Conservation (phyloP, 192 early-diverging fungal species). For the Gonapodya sp. region DNA sequence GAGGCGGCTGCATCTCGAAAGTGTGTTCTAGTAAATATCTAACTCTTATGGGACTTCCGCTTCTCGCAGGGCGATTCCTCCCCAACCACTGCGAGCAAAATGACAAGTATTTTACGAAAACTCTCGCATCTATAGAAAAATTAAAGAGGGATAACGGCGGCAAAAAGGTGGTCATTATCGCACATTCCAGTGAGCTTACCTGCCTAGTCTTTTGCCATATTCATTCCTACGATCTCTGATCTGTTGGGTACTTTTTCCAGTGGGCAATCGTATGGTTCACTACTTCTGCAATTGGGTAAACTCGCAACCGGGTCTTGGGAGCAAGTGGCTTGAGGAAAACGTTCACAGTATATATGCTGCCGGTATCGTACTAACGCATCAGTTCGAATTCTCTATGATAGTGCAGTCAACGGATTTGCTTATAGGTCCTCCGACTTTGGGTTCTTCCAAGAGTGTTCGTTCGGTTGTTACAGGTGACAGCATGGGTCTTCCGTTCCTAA, state of each 20-base stretch:
- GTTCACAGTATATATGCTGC: background rate
- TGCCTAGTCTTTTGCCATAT: too few species aligned
- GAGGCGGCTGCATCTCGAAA: too few species aligned
- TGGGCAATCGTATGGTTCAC: background rate
- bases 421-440: background rate
- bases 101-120: background rate
- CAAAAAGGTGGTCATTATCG: background rate
- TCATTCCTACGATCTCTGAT: background rate
- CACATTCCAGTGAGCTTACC: background rate
- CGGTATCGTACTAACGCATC: background rate
- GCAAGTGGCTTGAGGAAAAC: background rate
- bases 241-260: background rate
- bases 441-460: background rate
- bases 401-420: background rate
- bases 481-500: slow-evolving; percentile 7
- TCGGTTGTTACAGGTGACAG: slow-evolving; percentile 2
- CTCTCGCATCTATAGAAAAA: background rate
- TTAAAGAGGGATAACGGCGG: background rate
- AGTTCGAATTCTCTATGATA: background rate
- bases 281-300: background rate
- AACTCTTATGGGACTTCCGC: too few species aligned
- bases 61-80: background rate
- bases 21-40: too few species aligned
- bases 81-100: background rate
- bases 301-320: background rate